Conservation (phyloP, 2,329 filamentous ascomycete species). For the Phialophora tarda region DNA sequence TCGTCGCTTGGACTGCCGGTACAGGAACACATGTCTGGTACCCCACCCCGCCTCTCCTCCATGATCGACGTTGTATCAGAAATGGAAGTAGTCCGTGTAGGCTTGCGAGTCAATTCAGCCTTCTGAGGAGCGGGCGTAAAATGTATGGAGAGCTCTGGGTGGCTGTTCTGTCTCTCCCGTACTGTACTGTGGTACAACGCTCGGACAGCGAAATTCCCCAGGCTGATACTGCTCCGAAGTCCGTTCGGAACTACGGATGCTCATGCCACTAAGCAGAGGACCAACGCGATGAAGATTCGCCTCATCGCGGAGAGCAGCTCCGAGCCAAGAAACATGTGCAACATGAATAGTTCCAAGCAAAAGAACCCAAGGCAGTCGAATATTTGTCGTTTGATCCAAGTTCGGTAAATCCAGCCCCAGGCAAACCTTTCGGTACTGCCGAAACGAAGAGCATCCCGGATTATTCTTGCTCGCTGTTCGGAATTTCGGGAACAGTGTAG, state of each 20-base stretch:
- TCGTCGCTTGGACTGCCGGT: not conserved
- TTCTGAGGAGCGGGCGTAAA: slow-evolving; percentile 48
- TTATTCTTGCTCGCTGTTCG: not conserved
- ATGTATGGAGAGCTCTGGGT: slow-evolving; percentile 48
- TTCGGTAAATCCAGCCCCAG: not conserved
- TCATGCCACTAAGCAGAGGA: slow-evolving; percentile 55
- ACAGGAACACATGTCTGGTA: not conserved
- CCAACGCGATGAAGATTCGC: not conserved
- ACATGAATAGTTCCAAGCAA: not conserved
- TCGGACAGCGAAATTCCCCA: slow-evolving; percentile 56
- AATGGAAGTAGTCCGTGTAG: slow-evolving; percentile 58
- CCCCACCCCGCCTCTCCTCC: not conserved
- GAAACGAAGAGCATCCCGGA: not conserved
- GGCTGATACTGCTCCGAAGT: slow-evolving; percentile 51
- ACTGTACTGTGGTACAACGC: slow-evolving; percentile 53
- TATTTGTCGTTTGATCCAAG: not conserved
- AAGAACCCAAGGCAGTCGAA: not conserved
- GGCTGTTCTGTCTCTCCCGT: slow-evolving; percentile 48
- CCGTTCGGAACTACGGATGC: slow-evolving; percentile 48
- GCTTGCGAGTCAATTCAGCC: slow-evolving; percentile 49
- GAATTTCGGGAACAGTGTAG: not conserved
- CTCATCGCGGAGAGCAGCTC: not conserved
- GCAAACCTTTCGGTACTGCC: not conserved
- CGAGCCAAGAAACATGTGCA: not conserved
- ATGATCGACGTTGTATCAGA: not conserved